Conservation (phyloP, 2,329 filamentous ascomycete species). For the Fusarium mangiferae region DNA sequence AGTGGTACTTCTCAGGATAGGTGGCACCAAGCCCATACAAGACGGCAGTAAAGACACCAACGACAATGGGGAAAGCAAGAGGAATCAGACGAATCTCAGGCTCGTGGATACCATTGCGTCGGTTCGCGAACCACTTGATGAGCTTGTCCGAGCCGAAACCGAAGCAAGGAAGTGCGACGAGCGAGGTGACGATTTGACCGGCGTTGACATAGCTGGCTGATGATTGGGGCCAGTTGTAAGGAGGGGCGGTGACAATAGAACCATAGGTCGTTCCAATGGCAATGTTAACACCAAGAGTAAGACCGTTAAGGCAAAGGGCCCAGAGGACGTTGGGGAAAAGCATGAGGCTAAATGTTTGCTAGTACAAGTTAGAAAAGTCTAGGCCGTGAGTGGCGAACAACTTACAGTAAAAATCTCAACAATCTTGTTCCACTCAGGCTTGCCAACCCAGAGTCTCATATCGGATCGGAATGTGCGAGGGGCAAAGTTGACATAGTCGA, state of each 20-base stretch:
- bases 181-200: slow-evolving; percentile 33
- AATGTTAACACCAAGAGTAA: slow-evolving; percentile 37
- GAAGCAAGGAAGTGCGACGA: slow-evolving; percentile 32
- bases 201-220: slow-evolving; percentile 37
- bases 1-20: slow-evolving; percentile 15
- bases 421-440: slow-evolving; percentile 29
- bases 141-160: slow-evolving; percentile 35
- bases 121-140: slow-evolving; percentile 35
- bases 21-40: slow-evolving; percentile 9
- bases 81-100: slow-evolving; percentile 35
- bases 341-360: slow-evolving; percentile 37
- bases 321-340: slow-evolving; percentile 39
- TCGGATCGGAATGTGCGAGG: slow-evolving; percentile 36
- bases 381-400: neutral
- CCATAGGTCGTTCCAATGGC: slow-evolving; percentile 39
- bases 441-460: slow-evolving; percentile 34
- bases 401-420: slow-evolving; percentile 23
- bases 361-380: neutral
- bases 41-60: slow-evolving; percentile 21
- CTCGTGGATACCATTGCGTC: slow-evolving; percentile 34
- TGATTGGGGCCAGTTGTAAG: slow-evolving; percentile 35
- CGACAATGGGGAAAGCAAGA: slow-evolving; percentile 31
- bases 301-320: slow-evolving; percentile 35
- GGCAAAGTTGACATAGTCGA: slow-evolving; percentile 34
- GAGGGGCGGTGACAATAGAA: slow-evolving; percentile 24